Percentiles rank a stretch among this genome's conserved stretches.
Evolutionary conservation across 352 stramenopile genomes (phyloP).

Genomic region (Pythium pyrilobum): DNA sequence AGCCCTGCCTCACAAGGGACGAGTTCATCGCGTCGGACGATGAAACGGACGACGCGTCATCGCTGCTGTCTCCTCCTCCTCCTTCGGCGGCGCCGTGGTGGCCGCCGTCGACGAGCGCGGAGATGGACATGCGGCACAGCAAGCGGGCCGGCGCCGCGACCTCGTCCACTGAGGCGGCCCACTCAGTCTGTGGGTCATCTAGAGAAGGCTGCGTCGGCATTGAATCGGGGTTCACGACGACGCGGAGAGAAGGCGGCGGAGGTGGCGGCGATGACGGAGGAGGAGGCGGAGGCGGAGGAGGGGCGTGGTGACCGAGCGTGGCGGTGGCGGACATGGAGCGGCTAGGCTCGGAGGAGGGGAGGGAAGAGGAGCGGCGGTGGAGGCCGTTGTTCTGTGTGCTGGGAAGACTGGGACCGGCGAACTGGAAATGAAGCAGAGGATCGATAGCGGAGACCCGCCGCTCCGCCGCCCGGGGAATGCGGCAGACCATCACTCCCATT

Average conservation of each 20-base stretch:
- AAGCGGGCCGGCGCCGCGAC: background rate
- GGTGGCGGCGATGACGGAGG: background rate
- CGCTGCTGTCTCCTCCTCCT: conserved; percentile 13
- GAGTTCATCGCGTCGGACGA: background rate
- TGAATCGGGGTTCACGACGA: background rate
- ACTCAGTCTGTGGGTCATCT: background rate
- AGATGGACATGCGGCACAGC: conserved; percentile 10
- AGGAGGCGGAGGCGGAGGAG: background rate
- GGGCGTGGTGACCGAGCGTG: too few relatives aligned
- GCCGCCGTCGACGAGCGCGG: background rate
- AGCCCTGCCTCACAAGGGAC: background rate
- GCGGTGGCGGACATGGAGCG: background rate
- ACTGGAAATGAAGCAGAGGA: background rate
- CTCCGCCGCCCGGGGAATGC: background rate
- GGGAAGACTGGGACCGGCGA: background rate
- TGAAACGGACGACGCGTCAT: background rate
- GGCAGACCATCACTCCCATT: conserved; percentile 4
- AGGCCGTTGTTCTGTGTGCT: background rate
- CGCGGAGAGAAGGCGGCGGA: background rate
- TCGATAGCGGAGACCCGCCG: background rate
- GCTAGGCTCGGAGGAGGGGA: background rate
- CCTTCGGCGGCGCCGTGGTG: background rate
- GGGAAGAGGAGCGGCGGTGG: background rate
- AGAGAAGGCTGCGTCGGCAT: background rate
- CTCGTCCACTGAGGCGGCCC: background rate